Conservation (phyloP, 257 asterid species). For the Solanum chiquidenum region DNA sequence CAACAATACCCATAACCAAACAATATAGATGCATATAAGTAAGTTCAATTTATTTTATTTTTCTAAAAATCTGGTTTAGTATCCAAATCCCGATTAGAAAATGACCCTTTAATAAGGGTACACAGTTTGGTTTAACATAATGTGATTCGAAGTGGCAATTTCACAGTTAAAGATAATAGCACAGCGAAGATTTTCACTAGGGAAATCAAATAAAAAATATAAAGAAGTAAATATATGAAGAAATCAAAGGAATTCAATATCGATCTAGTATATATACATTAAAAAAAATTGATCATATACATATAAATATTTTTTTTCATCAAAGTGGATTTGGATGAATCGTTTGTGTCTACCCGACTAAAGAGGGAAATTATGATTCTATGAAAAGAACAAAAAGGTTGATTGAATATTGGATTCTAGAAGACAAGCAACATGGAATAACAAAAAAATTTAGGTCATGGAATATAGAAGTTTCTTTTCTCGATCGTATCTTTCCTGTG, state of each 20-base stretch:
- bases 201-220: too few species aligned
- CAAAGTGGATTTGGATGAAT: neutral
- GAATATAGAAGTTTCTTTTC: neutral
- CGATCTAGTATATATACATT: neutral
- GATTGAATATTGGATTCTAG: neutral
- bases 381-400: neutral
- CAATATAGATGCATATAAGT: neutral
- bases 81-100: neutral
- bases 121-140: neutral
- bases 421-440: neutral
- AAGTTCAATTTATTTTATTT: too few species aligned
- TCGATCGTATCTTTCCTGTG: neutral
- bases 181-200: too few species aligned
- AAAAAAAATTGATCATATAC: neutral
- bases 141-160: neutral
- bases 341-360: neutral
- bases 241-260: too few species aligned
- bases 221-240: too few species aligned
- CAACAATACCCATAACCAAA: neutral
- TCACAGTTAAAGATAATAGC: neutral
- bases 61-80: neutral
- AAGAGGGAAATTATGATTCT: neutral
- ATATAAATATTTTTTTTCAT: neutral
- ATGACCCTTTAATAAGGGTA: neutral
- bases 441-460: neutral